These are phyloP conservation scores for Inonotus hispidus DNA, from an alignment of 1,284 basidiomycete species.

Conservation along the genomic window DNA sequence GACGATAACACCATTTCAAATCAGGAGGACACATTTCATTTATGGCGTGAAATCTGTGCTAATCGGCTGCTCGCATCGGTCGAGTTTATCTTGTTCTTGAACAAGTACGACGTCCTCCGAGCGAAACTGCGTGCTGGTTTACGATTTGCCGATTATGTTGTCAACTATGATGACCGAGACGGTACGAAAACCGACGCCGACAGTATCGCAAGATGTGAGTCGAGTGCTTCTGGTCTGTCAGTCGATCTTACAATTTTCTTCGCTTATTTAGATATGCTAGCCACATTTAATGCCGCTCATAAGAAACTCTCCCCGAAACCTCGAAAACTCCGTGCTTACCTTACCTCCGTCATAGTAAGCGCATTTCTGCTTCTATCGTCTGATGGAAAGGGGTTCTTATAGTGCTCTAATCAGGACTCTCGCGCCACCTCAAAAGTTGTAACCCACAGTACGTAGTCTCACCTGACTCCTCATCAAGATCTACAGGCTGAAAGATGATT, in stretches of 20 bases:
- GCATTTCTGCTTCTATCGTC: neutral
- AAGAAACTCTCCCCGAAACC: constrained; percentile 20
- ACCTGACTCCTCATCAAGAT: neutral
- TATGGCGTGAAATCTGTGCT: constrained; percentile 25
- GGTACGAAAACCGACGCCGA: constrained; percentile 20
- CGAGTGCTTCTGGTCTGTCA: neutral
- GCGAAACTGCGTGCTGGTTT: constrained; percentile 21
- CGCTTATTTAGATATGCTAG: constrained; percentile 16
- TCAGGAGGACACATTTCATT: constrained; percentile 24
- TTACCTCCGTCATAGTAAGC: constrained; percentile 17
- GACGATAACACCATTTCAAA: neutral
- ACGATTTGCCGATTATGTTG: constrained; percentile 23
- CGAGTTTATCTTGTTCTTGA: constrained; percentile 24
- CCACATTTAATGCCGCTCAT: constrained; percentile 22
- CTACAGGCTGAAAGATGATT: neutral
- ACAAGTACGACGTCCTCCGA: constrained; percentile 23
- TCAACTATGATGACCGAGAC: constrained; percentile 22
- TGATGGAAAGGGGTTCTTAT: neutral
- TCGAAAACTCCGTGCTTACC: constrained; percentile 13
- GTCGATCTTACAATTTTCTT: neutral
- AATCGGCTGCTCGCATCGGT: constrained; percentile 22
- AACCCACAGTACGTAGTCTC: constrained; percentile 13
- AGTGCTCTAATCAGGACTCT: constrained; percentile 9
- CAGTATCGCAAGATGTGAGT: constrained; percentile 24
- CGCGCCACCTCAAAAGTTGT: constrained; percentile 18